phyloP scores from a whole-genome alignment of 73 alveolate genomes.

The Breviolum minutum region DNA sequence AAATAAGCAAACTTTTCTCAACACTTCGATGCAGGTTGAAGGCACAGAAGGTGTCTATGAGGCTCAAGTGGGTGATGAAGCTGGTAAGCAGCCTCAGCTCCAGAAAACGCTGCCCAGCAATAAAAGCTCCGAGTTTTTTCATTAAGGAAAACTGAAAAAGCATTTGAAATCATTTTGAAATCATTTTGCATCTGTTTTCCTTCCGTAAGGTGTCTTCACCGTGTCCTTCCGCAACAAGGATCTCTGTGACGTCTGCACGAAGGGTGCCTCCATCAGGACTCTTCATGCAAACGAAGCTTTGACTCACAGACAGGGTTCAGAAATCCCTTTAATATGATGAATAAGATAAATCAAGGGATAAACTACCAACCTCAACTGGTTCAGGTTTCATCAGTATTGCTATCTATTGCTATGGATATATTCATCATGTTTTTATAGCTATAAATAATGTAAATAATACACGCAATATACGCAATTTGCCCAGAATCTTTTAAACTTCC shows the following conservation, averaged over 20 bases:
- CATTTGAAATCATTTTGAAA: too few relatives aligned
- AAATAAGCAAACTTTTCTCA: neutral
- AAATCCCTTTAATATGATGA: neutral
- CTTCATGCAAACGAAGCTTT: neutral
- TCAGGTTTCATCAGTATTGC: too few relatives aligned
- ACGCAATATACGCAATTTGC: too few relatives aligned
- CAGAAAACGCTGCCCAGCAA: too few relatives aligned
- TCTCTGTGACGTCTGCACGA: conserved; percentile 65
- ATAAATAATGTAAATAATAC: too few relatives aligned
- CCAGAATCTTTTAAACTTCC: too few relatives aligned
- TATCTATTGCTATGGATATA: too few relatives aligned
- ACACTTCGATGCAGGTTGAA: conserved; percentile 27
- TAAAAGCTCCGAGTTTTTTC: neutral
- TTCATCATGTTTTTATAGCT: too few relatives aligned
- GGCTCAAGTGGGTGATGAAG: conserved; percentile 66
- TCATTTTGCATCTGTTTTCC: too few relatives aligned
- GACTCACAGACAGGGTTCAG: neutral
- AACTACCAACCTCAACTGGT: too few relatives aligned
- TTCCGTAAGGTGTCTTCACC: conserved; percentile 62
- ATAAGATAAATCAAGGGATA: too few relatives aligned
- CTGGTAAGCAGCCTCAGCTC: conserved; percentile 25
- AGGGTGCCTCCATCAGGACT: conserved; percentile 81
- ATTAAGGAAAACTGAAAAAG: too few relatives aligned
- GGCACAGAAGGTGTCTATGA: conserved; percentile 91
- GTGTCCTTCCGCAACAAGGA: conserved; percentile 94